Evolutionary conservation across 192 early-diverging fungal genomes (phyloP), one percentile per base, ranked within the genome.

Genomic region (Backusella westeae): DNA sequence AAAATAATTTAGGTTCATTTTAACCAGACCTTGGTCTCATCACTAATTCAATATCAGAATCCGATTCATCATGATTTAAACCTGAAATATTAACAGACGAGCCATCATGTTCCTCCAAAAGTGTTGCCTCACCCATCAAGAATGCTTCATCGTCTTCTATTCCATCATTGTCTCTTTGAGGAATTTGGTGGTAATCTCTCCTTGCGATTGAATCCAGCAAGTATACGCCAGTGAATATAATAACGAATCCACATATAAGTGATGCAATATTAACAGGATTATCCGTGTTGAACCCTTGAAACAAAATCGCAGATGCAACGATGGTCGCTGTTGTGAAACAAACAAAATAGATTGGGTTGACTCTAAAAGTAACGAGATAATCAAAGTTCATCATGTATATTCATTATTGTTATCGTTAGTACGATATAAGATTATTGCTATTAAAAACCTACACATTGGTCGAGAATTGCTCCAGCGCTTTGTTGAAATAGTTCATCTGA

Each of bases 401-500:
- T 71, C 39, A 26, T 21, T n/a, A 71, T 41, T 44, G 4, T 19
- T 44, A 44, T 14, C 42, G 14, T 44, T 44, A 44, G 42, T 17
- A 44, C 1, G 4, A 17, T 17, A 44, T 44, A 68, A 10, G 14
- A 67, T 2, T 2, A 66, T 29, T 32, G 4, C 4, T 23, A 69
- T 26, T 10, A 75, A 71, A 23, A 36, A 80, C 86, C 81, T 85
- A 89, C 88, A 94, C 79, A 78, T 96, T 96, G 72, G 96, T 97
- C 21, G 93, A 93, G 81, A 97, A 98, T 75, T 92, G 84, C 75
- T 96, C 95, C 35, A 98, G 83, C 17, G 96, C 95, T 85, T 97
- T 98, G 89, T 98, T 98, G 72, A 98, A 96, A 83, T 96, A 98
- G 83, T 98, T 98, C 91, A 97, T 94, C 85, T 98, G 96, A 23